Evolutionary conservation across 2,329 filamentous ascomycete genomes (phyloP), one percentile per base, ranked within the genome.

Genomic region (Tolypocladium nubicola): DNA sequence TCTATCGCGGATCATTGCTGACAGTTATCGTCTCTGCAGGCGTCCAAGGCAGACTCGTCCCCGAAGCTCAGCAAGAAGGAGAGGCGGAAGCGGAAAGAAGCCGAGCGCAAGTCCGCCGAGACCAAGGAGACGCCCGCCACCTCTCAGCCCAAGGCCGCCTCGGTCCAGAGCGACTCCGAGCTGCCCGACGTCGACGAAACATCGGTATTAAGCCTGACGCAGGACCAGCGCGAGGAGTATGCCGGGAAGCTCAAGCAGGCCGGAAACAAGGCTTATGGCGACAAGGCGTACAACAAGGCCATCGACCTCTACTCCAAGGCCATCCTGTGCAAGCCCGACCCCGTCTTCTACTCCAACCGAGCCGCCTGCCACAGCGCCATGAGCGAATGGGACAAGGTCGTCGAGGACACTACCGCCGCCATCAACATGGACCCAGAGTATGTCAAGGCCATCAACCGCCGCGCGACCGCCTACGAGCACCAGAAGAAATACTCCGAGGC

Each of bases 291-390:
- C 76, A 87, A 90, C 75, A 86, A 84, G 67, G 94, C 94, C 64
- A 99, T 99, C 70, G 88, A 92, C 5, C 85, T 99, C 40, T 99
- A 99, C 76, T 89, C 89, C 64, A 90, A 96, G 77, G 94, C 94
- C 54, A 96, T 99, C 66, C 78, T 97, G 55, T 97, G 94, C 87
- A 96, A 94, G 77, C 88, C 92, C 58, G 94, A 99, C 69, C 91
- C 94, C 38, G 92, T 99, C 71, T 99, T 94, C 81, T 99, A 95
- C 82, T 97, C 94, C 62, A 99, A 99, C 81, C 88, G 94, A 66
- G 94, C 94, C 58, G 94, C 94, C 56, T 99, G 94, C 81, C 95
- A 91, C 78, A 97, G 96, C 71, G 91, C 94, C 63, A 85, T 94
- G 70, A 86, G 85, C 63, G 83, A 96, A 67, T 99, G 93, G 91